These are phyloP conservation scores for Murraya paniculata DNA, from an alignment of 345 rosid species.

Conservation along the genomic window DNA sequence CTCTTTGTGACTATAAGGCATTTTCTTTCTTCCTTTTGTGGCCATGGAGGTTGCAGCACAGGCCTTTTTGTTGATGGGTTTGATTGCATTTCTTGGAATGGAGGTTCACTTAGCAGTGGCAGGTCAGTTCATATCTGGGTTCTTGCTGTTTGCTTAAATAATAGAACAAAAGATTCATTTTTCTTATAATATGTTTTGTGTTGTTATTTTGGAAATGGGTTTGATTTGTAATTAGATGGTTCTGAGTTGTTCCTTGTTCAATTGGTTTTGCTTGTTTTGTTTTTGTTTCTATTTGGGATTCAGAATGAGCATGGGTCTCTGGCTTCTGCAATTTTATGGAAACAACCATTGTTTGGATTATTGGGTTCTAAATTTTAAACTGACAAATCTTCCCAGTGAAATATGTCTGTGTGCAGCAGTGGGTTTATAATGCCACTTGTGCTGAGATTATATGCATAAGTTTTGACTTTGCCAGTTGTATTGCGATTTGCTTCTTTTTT, in stretches of 20 bases:
- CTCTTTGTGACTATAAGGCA: neutral
- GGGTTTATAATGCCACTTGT: neutral
- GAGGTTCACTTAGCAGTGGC: slow-evolving; percentile 45
- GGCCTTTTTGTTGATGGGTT: slow-evolving; percentile 43
- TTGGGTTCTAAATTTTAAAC: neutral
- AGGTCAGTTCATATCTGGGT: slow-evolving; percentile 38
- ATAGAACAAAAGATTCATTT: neutral
- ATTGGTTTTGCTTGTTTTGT: neutral
- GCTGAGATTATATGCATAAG: neutral
- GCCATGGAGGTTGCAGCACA: slow-evolving; percentile 38
- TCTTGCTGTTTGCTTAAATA: neutral
- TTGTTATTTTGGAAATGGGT: slow-evolving; percentile 8
- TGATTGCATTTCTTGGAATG: slow-evolving; percentile 40
- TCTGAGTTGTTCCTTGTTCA: neutral
- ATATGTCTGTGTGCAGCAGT: neutral
- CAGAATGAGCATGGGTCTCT: neutral
- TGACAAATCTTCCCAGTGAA: neutral
- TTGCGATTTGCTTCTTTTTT: neutral
- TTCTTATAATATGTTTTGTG: neutral
- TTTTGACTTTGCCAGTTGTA: neutral
- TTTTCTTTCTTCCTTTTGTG: slow-evolving; percentile 9
- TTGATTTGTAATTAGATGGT: neutral
- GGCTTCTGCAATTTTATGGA: neutral
- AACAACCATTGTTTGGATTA: neutral
- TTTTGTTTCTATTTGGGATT: neutral